Conservation (phyloP, 495 filamentous ascomycete genomes). For the Darksidea phi region DNA sequence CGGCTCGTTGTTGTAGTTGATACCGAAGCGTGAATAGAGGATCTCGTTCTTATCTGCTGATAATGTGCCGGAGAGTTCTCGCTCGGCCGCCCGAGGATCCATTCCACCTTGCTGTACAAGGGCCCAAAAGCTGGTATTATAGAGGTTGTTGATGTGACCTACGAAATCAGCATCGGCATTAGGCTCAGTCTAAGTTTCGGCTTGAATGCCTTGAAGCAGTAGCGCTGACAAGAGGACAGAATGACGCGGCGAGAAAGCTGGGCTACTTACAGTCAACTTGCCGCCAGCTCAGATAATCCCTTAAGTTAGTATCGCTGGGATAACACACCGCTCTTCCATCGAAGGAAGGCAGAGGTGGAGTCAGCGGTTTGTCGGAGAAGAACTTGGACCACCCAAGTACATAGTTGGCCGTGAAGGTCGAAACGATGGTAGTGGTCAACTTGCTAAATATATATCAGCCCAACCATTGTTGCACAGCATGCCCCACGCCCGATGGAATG, state of each 20-base stretch:
- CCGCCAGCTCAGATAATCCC: conserved; percentile 95
- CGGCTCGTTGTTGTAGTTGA: conserved; percentile 96
- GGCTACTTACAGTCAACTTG: conserved; percentile 82
- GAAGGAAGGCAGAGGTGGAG: conserved; percentile 79
- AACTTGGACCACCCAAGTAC: conserved; percentile 73
- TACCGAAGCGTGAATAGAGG: conserved; percentile 79
- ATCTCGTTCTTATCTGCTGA: conserved; percentile 94
- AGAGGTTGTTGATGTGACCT: conserved; percentile 98
- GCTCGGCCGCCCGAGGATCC: conserved; percentile 72
- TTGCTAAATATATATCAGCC: conserved; percentile 57
- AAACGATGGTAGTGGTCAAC: conserved; percentile 83
- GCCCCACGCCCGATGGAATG: not conserved
- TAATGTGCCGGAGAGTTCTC: conserved; percentile 75
- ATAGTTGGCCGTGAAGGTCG: conserved; percentile 92
- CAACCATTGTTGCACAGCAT: not conserved
- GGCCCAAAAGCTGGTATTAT: conserved; percentile 96
- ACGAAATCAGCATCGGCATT: not conserved
- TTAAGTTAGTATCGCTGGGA: conserved; percentile 70
- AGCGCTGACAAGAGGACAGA: not conserved
- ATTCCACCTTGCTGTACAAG: conserved; percentile 76
- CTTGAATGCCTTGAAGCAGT: not conserved
- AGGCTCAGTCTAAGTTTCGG: not conserved
- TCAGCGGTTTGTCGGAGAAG: conserved; percentile 67
- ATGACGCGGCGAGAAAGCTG: conserved; percentile 1
- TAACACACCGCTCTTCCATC: conserved; percentile 90